Percentiles rank a stretch among this genome's conserved stretches.
Conservation (phyloP, 345 rosid genomes). For the Gossypium arboreum region DNA sequence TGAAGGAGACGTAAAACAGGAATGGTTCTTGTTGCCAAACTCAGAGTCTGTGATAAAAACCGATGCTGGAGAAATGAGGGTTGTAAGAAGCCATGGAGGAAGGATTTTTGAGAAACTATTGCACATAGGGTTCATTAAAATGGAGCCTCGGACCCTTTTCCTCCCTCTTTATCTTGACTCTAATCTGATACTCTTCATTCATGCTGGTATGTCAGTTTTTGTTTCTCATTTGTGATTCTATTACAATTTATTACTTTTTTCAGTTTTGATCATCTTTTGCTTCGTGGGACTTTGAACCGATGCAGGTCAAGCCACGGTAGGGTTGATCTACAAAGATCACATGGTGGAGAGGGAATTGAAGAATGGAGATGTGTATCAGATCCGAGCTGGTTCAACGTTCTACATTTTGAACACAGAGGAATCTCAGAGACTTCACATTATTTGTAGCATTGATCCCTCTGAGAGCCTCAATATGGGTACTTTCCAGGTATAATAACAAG, state of each 20-base stretch:
- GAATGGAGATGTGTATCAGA: constrained; percentile 56
- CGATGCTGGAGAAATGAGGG: constrained; percentile 73
- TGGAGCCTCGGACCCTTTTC: constrained; percentile 76
- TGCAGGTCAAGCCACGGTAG: constrained; percentile 80
- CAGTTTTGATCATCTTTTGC: not conserved
- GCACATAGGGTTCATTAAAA: constrained; percentile 77
- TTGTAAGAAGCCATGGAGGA: constrained; percentile 41
- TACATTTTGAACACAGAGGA: constrained; percentile 58
- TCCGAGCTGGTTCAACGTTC: constrained; percentile 74
- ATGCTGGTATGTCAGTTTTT: constrained; percentile 34
- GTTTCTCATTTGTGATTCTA: not conserved
- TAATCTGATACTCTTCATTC: constrained; percentile 62
- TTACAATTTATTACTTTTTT: too few relatives aligned
- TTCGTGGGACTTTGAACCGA: not conserved
- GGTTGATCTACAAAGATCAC: constrained; percentile 47
- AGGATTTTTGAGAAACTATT: constrained; percentile 44
- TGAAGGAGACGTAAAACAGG: constrained; percentile 17
- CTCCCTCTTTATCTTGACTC: constrained; percentile 82
- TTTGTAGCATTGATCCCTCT: constrained; percentile 65
- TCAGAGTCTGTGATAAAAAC: constrained; percentile 55
- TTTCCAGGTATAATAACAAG: constrained; percentile 48
- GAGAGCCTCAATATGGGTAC: constrained; percentile 55
- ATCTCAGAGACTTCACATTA: constrained; percentile 62
- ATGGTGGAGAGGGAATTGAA: constrained; percentile 50
- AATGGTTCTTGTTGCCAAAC: constrained; percentile 50